Percentiles rank a stretch among this genome's conserved stretches.
Evolutionary conservation across 352 stramenopile genomes (phyloP).

Genomic region (Elongisporangium undulatum): DNA sequence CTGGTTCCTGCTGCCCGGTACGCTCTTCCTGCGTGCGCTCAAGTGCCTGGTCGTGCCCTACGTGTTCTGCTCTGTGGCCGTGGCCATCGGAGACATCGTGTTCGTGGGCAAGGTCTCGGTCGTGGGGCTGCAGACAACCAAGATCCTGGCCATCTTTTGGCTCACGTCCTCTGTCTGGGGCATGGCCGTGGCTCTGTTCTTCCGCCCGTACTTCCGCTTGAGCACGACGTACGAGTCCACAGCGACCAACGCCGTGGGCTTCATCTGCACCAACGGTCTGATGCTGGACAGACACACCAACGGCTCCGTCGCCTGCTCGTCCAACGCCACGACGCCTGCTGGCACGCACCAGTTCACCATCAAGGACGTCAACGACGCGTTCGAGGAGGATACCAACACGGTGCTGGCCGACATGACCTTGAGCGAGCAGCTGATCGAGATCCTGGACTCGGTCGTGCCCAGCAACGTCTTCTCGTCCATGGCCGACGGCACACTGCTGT

Average conservation of each 20-base stretch:
- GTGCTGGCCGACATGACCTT: conserved; percentile 42
- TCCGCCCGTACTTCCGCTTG: no score
- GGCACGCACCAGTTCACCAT: conserved; percentile 49
- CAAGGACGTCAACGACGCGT: conserved; percentile 43
- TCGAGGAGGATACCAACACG: conserved; percentile 31
- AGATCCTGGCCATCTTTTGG: conserved; percentile 57
- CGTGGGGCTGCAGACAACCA: conserved; percentile 60
- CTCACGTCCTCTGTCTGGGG: no score
- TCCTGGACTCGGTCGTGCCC: no score
- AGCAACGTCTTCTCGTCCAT: no score
- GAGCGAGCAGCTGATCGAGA: conserved; percentile 52
- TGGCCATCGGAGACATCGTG: no score
- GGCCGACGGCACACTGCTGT: conserved; percentile 39
- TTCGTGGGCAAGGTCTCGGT: conserved; percentile 73
- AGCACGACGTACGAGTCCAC: no score
- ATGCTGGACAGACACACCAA: conserved; percentile 28
- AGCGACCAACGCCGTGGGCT: no score
- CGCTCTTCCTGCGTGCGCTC: no score
- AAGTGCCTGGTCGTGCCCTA: no score
- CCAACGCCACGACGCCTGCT: conserved; percentile 12
- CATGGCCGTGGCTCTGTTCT: no score
- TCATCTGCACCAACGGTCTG: conserved; percentile 37
- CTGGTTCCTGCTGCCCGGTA: conserved; percentile 65
- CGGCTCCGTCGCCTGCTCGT: conserved; percentile 21
- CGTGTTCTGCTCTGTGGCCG: no score